Base-by-base conservation (phyloP, 2,329 filamentous ascomycete genomes). In the Fusarium bactridioides region DNA sequence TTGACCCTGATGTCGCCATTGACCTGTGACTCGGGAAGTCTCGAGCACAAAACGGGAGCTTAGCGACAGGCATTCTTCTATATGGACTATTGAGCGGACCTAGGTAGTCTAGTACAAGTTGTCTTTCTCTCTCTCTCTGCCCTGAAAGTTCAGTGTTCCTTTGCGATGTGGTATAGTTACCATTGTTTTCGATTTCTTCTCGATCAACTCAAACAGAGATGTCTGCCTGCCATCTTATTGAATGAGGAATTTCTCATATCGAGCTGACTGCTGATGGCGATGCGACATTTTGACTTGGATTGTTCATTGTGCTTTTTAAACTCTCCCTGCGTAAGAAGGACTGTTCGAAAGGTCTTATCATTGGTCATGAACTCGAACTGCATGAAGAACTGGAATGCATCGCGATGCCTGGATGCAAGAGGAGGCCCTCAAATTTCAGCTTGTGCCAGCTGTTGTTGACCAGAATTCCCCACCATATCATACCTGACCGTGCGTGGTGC, bases 341-440 rank as follows among this genome's bases (percentile, higher is more conserved):
- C 61, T 38, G 43, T 40, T 35, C 53, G 43, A 43, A 43, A 40
- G 31, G 55, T 62, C 56, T 57, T 60, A 27, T 58, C 45, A 73
- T 73, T 69, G 53, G 61, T 31, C 40, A 25, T 50, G 50, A 40
- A 41, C 59, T 56, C 38, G 38, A 60, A 62, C 38, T 27, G 38
- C 63, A 70, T 67, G 25, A 50, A 40, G 57, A 59, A 60, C 69
- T 79, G 78, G 78, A 79, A 79, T 79, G 78, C 72, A 74, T 69
- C 69, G 57, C 65, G 57, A 78, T 74, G 74, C 63, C 63, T 67
- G 50, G 41, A 60, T 59, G 54, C 40, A 56, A 56, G 41, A 47
- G 55, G 58, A 57, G 38, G 57, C 64, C 58, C 56, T 69, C 61
- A 63, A 63, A 63, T 63, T 40, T 63, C 67, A 63, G 67, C 41